Conservation (phyloP, 257 asterid genomes). For the Capsicum baccatum region DNA sequence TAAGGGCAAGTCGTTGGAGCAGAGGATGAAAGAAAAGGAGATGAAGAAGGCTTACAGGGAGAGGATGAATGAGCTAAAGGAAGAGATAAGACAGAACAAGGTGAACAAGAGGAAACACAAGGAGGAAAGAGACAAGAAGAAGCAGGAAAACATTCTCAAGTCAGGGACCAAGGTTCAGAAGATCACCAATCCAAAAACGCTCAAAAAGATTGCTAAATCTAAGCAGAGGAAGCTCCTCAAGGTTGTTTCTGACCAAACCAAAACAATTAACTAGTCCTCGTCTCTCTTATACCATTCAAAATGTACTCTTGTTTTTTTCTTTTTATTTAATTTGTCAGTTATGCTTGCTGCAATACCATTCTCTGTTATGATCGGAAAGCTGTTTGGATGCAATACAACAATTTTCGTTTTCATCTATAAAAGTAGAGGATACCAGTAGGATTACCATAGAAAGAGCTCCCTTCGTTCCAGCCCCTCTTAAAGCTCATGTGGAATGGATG, state of each 20-base stretch:
- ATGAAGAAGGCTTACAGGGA: conserved; percentile 71
- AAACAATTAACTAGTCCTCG: conserved; percentile 15
- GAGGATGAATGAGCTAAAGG: conserved; percentile 73
- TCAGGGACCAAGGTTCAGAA: conserved; percentile 81
- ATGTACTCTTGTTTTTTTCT: background rate
- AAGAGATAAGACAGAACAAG: conserved; percentile 75
- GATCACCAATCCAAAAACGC: conserved; percentile 78
- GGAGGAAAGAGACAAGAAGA: conserved; percentile 81
- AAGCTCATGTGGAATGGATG: no score
- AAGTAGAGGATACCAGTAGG: no score
- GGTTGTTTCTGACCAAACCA: conserved; percentile 61
- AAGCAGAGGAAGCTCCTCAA: conserved; percentile 74
- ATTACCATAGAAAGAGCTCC: no score
- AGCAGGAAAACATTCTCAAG: conserved; percentile 69
- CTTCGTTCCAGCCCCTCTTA: no score
- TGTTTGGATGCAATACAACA: background rate
- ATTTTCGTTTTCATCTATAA: no score
- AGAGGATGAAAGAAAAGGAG: conserved; percentile 71
- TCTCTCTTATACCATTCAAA: background rate
- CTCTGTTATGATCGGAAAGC: background rate
- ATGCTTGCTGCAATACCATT: background rate
- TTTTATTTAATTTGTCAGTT: no score
- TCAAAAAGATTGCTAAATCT: conserved; percentile 80
- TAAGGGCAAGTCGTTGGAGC: conserved; percentile 60
- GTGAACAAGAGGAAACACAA: conserved; percentile 65